These are phyloP conservation scores for Angophora floribunda DNA, from an alignment of 345 rosid genomes.

Conservation along the genomic window DNA sequence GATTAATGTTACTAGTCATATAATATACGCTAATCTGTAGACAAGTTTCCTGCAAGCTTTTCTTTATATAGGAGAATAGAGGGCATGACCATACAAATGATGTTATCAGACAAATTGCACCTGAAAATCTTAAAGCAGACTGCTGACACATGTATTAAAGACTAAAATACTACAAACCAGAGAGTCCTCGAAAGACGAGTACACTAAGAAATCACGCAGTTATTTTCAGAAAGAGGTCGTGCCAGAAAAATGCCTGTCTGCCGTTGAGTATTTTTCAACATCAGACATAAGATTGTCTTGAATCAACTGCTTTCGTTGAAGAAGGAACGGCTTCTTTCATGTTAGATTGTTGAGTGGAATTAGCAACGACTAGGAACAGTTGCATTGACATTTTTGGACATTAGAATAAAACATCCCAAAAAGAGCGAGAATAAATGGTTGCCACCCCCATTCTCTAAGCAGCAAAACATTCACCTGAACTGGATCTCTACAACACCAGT, in stretches of 20 bases:
- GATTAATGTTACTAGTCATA: neutral
- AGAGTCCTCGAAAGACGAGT: neutral
- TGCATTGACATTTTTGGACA: neutral
- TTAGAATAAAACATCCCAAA: neutral
- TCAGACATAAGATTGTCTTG: neutral
- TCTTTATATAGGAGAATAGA: neutral
- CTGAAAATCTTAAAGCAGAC: neutral
- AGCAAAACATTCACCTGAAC: constrained; percentile 60
- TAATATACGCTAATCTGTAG: neutral
- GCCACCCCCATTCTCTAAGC: neutral
- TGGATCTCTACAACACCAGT: constrained; percentile 98
- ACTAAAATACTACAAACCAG: neutral
- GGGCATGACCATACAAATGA: neutral
- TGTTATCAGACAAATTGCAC: neutral
- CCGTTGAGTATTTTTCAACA: neutral
- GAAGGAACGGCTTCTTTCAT: neutral
- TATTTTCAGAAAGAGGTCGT: neutral
- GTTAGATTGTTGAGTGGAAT: neutral
- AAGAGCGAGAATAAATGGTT: neutral
- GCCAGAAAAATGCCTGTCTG: neutral
- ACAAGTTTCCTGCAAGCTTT: neutral
- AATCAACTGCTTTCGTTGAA: neutral
- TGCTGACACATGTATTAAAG: neutral
- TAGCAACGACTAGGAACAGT: neutral
- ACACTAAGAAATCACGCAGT: neutral